Evolutionary conservation across 2,329 filamentous ascomycete genomes (phyloP).

Genomic region (Calonectria henricotiae): DNA sequence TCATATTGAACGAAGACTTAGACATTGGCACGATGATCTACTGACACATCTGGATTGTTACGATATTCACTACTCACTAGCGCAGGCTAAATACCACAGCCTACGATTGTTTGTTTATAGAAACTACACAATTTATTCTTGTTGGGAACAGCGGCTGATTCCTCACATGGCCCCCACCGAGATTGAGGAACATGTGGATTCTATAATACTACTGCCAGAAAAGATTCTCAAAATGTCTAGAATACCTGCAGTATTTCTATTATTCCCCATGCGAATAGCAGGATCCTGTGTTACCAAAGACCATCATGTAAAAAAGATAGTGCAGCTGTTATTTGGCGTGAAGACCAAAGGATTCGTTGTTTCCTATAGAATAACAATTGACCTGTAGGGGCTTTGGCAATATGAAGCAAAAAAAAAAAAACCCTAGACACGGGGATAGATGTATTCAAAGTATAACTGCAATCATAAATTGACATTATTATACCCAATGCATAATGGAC

Average conservation of each 20-base stretch:
- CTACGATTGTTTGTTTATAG: slow-evolving; percentile 46
- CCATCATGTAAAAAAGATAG: not conserved
- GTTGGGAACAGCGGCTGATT: slow-evolving; percentile 37
- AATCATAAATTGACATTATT: too few relatives aligned
- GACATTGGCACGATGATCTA: not conserved
- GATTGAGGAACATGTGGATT: slow-evolving; percentile 7
- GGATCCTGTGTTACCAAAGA: slow-evolving; percentile 26
- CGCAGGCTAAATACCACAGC: slow-evolving; percentile 40
- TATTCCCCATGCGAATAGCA: slow-evolving; percentile 51
- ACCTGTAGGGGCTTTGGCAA: slow-evolving; percentile 48
- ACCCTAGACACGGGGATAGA: too few relatives aligned
- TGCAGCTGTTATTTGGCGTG: slow-evolving; percentile 35
- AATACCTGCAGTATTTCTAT: slow-evolving; percentile 42
- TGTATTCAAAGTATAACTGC: too few relatives aligned
- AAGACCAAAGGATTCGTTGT: slow-evolving; percentile 48
- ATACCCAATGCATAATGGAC: too few relatives aligned
- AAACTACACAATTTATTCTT: slow-evolving; percentile 49
- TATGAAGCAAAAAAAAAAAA: slow-evolving; percentile 18
- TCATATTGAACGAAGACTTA: slow-evolving; percentile 30
- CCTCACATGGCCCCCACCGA: slow-evolving; percentile 33
- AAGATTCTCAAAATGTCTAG: slow-evolving; percentile 29
- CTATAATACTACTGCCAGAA: slow-evolving; percentile 7
- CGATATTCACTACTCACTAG: slow-evolving; percentile 33
- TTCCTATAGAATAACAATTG: slow-evolving; percentile 44
- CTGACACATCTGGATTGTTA: fast-evolving